Evolutionary conservation across 2,329 filamentous ascomycete genomes (phyloP).

Genomic region (Hymenoscyphus occultus): DNA sequence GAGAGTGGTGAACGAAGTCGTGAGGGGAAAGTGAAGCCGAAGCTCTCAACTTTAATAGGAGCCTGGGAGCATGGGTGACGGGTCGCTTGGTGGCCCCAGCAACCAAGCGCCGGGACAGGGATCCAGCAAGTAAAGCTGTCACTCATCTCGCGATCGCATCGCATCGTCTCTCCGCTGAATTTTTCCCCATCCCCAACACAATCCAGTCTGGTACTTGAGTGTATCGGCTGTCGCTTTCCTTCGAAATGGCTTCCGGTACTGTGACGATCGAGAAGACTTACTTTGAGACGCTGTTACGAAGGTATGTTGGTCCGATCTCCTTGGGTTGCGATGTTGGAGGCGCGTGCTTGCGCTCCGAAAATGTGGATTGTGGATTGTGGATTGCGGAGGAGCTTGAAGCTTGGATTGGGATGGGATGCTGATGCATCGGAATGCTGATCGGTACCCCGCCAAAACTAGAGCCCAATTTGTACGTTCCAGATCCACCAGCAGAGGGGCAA

Average conservation of each 20-base stretch:
- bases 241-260: conserved; percentile 33
- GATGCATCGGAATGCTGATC: conserved; percentile 22
- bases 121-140: background rate
- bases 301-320: conserved; percentile 44
- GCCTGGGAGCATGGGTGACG: too few species aligned
- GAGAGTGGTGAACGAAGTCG: too few species aligned
- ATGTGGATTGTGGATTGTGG: conserved; percentile 2
- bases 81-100: too few species aligned
- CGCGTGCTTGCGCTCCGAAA: conserved; percentile 7
- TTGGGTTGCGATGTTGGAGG: conserved; percentile 8
- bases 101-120: too few species aligned
- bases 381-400: conserved; percentile 1
- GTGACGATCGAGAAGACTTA: conserved; percentile 60
- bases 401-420: background rate
- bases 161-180: background rate
- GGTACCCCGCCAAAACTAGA: conserved; percentile 35
- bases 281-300: conserved; percentile 59
- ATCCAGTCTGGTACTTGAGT: conserved; percentile 22
- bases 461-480: conserved; percentile 46
- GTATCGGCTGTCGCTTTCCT: conserved; percentile 19
- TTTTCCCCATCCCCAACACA: conserved; percentile 1
- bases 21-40: too few species aligned
- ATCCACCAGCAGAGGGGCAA: conserved; percentile 2
- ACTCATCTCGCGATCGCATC: background rate
- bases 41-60: too few species aligned